phyloP scores from a whole-genome alignment of 163 green algal species.

The Scenedesmus sp. region DNA sequence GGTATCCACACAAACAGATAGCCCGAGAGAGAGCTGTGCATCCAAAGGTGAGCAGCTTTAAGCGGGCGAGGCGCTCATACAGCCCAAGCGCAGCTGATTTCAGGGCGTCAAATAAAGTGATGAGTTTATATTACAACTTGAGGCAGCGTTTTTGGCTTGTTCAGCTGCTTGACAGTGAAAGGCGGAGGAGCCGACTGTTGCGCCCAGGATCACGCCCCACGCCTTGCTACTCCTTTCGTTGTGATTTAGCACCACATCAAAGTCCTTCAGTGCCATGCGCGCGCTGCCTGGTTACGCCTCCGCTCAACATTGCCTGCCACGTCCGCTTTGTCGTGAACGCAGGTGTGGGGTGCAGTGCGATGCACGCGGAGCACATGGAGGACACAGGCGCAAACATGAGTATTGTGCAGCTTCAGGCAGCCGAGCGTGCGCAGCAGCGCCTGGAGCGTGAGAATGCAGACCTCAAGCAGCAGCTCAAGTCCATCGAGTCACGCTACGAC shows the following conservation, averaged over 20 bases:
- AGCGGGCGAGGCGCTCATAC: background rate
- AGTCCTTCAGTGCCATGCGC: background rate
- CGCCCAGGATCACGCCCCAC: background rate
- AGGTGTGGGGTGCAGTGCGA: conserved; percentile 4
- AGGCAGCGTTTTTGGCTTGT: background rate
- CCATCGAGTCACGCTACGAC: background rate
- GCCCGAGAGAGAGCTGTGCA: background rate
- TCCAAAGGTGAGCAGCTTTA: background rate
- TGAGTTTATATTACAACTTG: background rate
- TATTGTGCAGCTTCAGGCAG: conserved; percentile 1
- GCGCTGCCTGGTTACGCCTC: background rate
- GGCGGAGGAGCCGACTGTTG: conserved; percentile 11
- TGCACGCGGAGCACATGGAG: background rate
- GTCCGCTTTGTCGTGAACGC: conserved; percentile 16
- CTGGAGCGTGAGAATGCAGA: conserved; percentile 25
- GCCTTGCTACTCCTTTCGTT: background rate
- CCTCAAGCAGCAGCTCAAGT: conserved; percentile 8
- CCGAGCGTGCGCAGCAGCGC: background rate
- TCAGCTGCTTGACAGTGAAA: background rate
- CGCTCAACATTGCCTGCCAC: background rate
- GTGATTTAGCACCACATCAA: background rate
- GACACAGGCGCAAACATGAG: background rate
- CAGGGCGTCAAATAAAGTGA: background rate
- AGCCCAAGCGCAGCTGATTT: background rate
- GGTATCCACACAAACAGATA: background rate